Evolutionary conservation across 331 rosid genomes (phyloP).

Genomic region (Malus hybrid): DNA sequence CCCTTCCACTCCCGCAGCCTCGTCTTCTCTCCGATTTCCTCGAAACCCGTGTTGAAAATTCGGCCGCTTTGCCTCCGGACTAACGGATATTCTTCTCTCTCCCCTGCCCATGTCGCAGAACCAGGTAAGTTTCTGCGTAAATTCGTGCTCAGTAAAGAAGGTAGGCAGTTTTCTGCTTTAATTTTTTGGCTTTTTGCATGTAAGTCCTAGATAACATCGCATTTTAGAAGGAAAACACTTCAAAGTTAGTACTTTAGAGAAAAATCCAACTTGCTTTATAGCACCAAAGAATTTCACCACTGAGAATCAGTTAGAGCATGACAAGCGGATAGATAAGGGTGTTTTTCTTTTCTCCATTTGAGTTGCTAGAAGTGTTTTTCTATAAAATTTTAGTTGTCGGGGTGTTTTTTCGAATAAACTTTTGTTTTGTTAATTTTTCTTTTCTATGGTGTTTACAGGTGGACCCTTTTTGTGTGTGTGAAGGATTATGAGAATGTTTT

Average conservation of each 20-base stretch:
- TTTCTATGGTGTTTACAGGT: too few relatives aligned
- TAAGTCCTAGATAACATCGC: neutral
- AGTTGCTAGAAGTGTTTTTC: neutral
- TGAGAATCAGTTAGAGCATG: neutral
- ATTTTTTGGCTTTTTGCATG: neutral
- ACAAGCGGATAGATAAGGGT: neutral
- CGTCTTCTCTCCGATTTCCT: conserved; percentile 30
- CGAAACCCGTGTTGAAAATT: conserved; percentile 28
- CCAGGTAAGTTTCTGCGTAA: conserved; percentile 30
- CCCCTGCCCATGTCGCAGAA: conserved; percentile 31
- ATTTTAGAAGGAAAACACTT: neutral
- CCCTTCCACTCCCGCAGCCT: conserved; percentile 18
- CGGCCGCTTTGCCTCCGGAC: conserved; percentile 41
- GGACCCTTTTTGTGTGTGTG: neutral
- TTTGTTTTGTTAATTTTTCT: too few relatives aligned
- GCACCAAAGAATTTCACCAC: neutral
- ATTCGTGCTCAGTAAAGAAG: neutral
- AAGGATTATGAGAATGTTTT: neutral
- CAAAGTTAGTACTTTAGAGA: neutral
- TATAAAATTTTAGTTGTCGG: neutral
- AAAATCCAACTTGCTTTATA: neutral
- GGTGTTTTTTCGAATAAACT: too few relatives aligned
- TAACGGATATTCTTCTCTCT: conserved; percentile 45
- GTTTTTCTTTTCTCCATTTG: neutral
- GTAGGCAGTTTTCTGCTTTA: neutral